Evolutionary conservation across 176 grass and related monocot genomes (phyloP).

Genomic region (Metroxylon sagu): DNA sequence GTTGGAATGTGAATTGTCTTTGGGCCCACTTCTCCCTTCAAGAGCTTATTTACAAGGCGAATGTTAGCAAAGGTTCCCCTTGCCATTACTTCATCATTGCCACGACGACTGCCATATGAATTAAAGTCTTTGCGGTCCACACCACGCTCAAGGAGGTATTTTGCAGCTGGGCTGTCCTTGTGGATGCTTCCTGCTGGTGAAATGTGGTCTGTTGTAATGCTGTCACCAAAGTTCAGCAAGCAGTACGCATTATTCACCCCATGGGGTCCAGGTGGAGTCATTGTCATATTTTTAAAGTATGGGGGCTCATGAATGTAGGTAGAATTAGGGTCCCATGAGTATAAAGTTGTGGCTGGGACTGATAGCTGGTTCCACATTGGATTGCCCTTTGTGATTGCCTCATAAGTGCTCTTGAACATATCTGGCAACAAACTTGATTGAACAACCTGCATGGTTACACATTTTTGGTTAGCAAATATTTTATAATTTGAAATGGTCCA

Average conservation of each 20-base stretch:
- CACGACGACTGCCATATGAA: slow-evolving; percentile 48
- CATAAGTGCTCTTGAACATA: slow-evolving; percentile 39
- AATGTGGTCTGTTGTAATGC: slow-evolving; percentile 47
- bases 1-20: no score
- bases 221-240: slow-evolving; percentile 39
- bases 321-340: slow-evolving; percentile 39
- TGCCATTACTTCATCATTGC: slow-evolving; percentile 8
- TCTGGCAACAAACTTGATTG: slow-evolving; percentile 32
- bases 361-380: slow-evolving; percentile 49
- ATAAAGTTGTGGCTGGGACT: slow-evolving; percentile 31
- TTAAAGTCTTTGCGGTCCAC: slow-evolving; percentile 40
- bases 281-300: slow-evolving; percentile 42
- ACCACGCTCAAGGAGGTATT: slow-evolving; percentile 30
- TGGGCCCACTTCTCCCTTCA: no score
- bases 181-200: slow-evolving; percentile 59
- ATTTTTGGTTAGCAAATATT: not conserved
- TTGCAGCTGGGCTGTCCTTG: slow-evolving; percentile 57
- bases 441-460: slow-evolving; percentile 10
- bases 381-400: slow-evolving; percentile 42
- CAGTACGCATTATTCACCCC: slow-evolving; percentile 47
- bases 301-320: slow-evolving; percentile 44
- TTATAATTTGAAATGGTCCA: not conserved
- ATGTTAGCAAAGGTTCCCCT: no score
- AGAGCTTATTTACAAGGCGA: no score
- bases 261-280: slow-evolving; percentile 33